Evolutionary conservation across 2,329 filamentous ascomycete genomes (phyloP).

Genomic region (Pseudogymnoascus sp.): DNA sequence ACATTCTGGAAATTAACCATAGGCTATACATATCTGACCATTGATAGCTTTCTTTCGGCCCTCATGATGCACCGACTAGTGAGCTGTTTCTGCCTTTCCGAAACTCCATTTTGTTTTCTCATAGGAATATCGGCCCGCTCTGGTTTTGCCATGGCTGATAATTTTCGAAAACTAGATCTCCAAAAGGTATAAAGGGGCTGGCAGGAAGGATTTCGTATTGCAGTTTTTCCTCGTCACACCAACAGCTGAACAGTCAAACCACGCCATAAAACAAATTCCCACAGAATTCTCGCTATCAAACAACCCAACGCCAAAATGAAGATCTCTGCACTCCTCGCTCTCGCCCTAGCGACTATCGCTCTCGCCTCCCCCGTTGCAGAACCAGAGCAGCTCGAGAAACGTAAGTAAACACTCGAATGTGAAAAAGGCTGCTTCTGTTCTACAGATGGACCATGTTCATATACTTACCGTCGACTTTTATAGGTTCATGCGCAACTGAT

Average conservation of each 20-base stretch:
- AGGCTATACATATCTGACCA: background rate
- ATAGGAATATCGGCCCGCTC: conserved; percentile 5
- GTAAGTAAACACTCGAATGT: background rate
- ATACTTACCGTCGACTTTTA: background rate
- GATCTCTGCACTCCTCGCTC: background rate
- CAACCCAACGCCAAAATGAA: background rate
- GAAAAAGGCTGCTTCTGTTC: background rate
- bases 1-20: background rate
- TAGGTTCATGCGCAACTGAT: conserved; percentile 3
- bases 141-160: background rate
- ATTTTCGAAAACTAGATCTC: background rate
- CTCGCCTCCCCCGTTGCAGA: background rate
- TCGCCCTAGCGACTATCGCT: background rate
- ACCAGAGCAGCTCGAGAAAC: background rate
- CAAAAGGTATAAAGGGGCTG: background rate
- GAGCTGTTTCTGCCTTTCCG: background rate
- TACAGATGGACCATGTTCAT: background rate
- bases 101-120: background rate
- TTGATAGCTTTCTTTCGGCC: background rate
- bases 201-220: background rate
- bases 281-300: background rate
- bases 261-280: background rate
- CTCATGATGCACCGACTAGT: background rate
- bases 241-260: background rate
- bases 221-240: background rate